Evolutionary conservation across 208 protist genomes (phyloP).

Genomic region (Wallacemonas sp.): DNA sequence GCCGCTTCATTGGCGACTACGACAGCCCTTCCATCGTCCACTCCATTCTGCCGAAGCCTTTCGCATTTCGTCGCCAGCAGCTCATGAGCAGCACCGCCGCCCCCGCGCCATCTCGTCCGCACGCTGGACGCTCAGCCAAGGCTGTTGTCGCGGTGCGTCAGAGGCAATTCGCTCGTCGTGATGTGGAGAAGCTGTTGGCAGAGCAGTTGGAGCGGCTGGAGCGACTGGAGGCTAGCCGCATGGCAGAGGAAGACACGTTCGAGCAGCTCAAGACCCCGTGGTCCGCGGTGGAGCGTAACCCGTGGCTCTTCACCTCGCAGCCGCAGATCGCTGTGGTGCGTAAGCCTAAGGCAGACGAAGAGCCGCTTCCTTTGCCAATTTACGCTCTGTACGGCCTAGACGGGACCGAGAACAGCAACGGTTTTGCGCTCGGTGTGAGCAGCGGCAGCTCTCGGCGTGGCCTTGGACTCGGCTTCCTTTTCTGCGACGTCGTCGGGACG

Average conservation of each 20-base stretch:
- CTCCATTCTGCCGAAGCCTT: conserved; percentile 73
- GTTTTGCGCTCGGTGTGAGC: conserved; percentile 16
- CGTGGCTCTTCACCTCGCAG: conserved; percentile 54
- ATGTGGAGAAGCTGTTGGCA: conserved; percentile 59
- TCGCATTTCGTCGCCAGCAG: conserved; percentile 67
- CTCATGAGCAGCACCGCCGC: conserved; percentile 23
- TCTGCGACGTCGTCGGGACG: conserved; percentile 41
- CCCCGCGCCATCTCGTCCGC: conserved; percentile 16
- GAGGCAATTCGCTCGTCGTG: conserved; percentile 42
- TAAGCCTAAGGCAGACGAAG: background rate
- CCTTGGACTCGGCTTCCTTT: conserved; percentile 48
- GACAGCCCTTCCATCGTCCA: conserved; percentile 64
- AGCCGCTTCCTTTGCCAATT: conserved; percentile 8
- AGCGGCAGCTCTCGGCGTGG: conserved; percentile 16
- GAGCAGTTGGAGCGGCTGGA: conserved; percentile 58
- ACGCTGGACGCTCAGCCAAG: conserved; percentile 35
- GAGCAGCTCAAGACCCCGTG: conserved; percentile 18
- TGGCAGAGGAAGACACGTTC: conserved; percentile 60
- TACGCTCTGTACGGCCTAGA: no score
- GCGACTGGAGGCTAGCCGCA: conserved; percentile 52
- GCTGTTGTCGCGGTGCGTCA: conserved; percentile 33
- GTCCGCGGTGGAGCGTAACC: conserved; percentile 34
- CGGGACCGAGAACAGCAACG: conserved; percentile 19
- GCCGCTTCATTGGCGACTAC: conserved; percentile 42
- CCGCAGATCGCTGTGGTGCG: conserved; percentile 7